Percentiles rank a stretch among this genome's conserved stretches.
Evolutionary conservation across 2,329 filamentous ascomycete species (phyloP).

Genomic region (Annulohypoxylon truncatum): DNA sequence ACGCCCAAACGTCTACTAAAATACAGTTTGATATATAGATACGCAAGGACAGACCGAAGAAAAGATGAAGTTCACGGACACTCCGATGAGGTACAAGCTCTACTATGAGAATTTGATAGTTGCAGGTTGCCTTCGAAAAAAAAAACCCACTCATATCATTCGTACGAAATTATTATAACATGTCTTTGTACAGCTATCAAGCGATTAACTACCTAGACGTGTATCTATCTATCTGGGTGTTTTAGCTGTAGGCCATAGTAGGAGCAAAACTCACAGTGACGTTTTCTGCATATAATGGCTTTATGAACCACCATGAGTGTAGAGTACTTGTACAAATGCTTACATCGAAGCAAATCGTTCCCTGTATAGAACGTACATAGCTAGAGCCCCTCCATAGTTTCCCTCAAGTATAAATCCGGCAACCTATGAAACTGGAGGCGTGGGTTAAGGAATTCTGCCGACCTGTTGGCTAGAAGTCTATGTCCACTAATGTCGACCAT

Average conservation of each 20-base stretch:
- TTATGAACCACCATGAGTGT: background rate
- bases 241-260: background rate
- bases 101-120: background rate
- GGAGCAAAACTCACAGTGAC: background rate
- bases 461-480: background rate
- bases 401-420: conserved; percentile 3
- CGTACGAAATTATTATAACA: conserved; percentile 4
- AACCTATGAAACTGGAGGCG: background rate
- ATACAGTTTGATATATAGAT: background rate
- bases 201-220: conserved; percentile 6
- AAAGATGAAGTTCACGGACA: background rate
- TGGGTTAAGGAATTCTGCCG: conserved; percentile 1
- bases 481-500: background rate
- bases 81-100: background rate
- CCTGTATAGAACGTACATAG: background rate
- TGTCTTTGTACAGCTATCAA: conserved; percentile 21
- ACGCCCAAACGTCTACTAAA: background rate
- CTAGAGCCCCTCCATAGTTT: background rate
- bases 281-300: background rate
- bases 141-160: background rate
- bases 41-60: background rate
- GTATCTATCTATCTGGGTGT: background rate
- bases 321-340: conserved; percentile 9
- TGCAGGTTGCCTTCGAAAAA: background rate
- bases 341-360: background rate